Evolutionary conservation across 352 stramenopile genomes (phyloP), one percentile per base, ranked within the genome.

Genomic region (Peronosclerospora sorghi): DNA sequence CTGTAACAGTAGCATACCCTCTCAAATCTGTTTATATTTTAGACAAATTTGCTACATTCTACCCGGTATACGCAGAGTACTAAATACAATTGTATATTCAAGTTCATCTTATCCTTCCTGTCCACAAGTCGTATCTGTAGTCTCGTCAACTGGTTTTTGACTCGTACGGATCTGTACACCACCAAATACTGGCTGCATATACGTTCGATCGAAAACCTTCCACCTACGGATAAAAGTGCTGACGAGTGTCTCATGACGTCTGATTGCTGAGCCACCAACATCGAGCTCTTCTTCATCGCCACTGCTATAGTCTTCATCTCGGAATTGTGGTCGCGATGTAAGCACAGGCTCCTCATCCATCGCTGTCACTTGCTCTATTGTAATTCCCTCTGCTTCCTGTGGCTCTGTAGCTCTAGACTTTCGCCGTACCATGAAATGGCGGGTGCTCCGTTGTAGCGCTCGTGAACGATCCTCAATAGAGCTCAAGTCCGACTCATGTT

Each of bases 161-260:
- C 42, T 59, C 5, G 29, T 37, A 26, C 45, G 41, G 13, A 46
- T 32, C 24, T 58, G 55, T 10, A 35, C 55, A 47, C 76, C 76
- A 19, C 79, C 79, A 32, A 91, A 91, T 24, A 83, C 72, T 8
- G 75, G 79, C 49, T 88, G 75, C 67, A 91, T 77, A 58, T 81
- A 86, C 13, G 51, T 61, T 7, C 42, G 50, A 47, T 91, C 79
- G 34, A 91, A 86, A 8, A 51, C 44, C 24, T 86, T 65, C 79
- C 79, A 91, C 13, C 64, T 71, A 10, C 72, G 73, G 45, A 89
- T 83, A 41, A 89, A 83, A 13, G 67, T 50, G 13, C 64, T 61
- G 1, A 62, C 72, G 17, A 62, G 43, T 6, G 68, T 80, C 32
- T 81, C 69, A 1, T 43, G 40, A 12, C 41, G 54, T 55, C 59